Base-by-base conservation (phyloP, 108 stramenopile genomes). In the Schizochytrium sp. region DNA sequence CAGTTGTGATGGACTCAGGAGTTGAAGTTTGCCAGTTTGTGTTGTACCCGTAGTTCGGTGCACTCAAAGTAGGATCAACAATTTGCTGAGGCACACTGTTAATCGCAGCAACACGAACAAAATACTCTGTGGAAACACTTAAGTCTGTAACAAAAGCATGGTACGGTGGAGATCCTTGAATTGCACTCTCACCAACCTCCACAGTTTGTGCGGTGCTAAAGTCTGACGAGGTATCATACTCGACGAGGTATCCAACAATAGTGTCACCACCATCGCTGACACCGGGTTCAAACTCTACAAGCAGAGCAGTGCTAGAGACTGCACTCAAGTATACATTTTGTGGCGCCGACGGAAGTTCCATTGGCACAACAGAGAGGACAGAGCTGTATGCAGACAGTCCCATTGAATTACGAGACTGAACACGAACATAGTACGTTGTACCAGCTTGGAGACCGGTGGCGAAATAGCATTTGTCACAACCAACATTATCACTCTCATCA, bases 401-500 rank as follows among this genome's bases (percentile, higher is more conserved):
- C 72, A 90, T 57, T 28, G 72, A 72, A 88, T 97, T 97, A 87
- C 94, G 93, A 8, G 95, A 94, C 8, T 73, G 58, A 3, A 96
- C 92, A 19, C 93, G 92, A n/a, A 95, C 93, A 90, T 92, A 94
- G 92, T 97, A 96, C 17, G 90, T 56, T 41, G 87, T 90, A 8
- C 95, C 95, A 93, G 94, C 91, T 3, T 92, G 91, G 46, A 97
- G 94, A 40, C 57, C 60, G 17, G 53, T 42, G 10, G 92, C 56
- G 90, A 92, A 93, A 17, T 94, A 55, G 89, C 96, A 97, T 61
- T 90, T 91, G 49, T 92, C 91, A 73, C 96, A 97, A 87, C 94
- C 95, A 72, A 38, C 45, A 10, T 90, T 87, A 12, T 90, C 88
- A 15, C 76, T 40, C 28, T 55, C 53, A 50, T 83, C 28, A 1